Base-by-base conservation (phyloP, 805 yeast genomes). In the Candida hungchunana region DNA sequence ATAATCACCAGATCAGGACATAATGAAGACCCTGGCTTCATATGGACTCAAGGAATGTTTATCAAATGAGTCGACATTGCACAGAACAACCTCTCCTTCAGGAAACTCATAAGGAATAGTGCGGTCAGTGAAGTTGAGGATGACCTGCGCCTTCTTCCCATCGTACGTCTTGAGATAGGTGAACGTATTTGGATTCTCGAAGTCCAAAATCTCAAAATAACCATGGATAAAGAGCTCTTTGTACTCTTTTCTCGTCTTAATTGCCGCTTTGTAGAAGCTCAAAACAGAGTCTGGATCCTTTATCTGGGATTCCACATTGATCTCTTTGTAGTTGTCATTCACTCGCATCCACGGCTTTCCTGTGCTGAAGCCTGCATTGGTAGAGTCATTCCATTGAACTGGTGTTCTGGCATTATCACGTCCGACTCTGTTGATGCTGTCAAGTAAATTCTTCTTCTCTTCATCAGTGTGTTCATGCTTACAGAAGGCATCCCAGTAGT, bases 391-490 rank as follows among this genome's bases (percentile, higher is more conserved):
- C 80, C 80, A 74, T 46, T 73, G 79, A 42, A 74, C 69, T 14
- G 80, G 80, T 15, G 77, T 63, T 53, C 80, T 66, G 8, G 75
- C 68, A 47, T 74, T 63, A 47, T 74, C 80, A 50, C 79, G 62
- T 11, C 76, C 69, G 15, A 64, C 29, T 36, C 66, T 43, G 37
- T 60, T 56, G 38, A 69, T 51, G 24, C 44, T 54, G 33, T 62
- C 62, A 55, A 63, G 39, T 34, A 64, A 53, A 19, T 48, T 44
- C 26, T 51, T 52, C 36, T 50, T 43, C 31, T 54, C 55, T 5
- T 56, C 51, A 28, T 49, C 49, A 18, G 54, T 47, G 23, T 52
- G 54, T 13, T 46, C 45, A 34, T 36, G 46, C 32, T 47, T 50
- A 44, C 40, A 49, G 38, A 58, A 65, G 20, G 53, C 55, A 22